These are phyloP conservation scores for Calonectria pteridis DNA, from an alignment of 2,329 filamentous ascomycete species.

Conservation along the genomic window DNA sequence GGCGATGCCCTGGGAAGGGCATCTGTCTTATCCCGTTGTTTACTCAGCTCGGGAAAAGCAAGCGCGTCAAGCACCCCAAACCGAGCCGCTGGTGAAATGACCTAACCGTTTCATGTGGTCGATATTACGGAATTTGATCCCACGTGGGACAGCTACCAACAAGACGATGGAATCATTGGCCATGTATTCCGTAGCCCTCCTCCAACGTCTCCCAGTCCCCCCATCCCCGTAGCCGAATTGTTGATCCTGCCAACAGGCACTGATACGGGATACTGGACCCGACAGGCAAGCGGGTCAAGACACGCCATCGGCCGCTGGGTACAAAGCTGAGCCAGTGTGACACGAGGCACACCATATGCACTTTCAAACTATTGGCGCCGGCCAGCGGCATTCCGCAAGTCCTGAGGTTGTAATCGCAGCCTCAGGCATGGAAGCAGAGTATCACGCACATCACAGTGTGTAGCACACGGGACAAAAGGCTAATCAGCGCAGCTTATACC, in stretches of 20 bases:
- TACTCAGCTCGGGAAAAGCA: background rate
- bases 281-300: background rate
- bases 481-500: background rate
- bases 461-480: background rate
- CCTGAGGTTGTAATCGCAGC: background rate
- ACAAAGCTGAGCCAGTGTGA: background rate
- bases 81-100: background rate
- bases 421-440: slow-evolving; percentile 8
- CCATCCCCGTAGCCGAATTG: background rate
- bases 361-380: slow-evolving; percentile 1
- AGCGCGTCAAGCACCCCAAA: background rate
- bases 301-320: background rate
- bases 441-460: slow-evolving; percentile 19
- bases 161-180: background rate
- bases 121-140: background rate
- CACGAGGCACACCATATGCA: background rate
- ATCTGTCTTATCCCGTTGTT: background rate
- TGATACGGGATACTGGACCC: background rate
- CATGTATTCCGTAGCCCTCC: background rate
- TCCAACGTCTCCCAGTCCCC: background rate
- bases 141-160: slow-evolving; percentile 6
- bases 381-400: background rate
- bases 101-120: slow-evolving; percentile 6
- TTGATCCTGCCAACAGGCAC: background rate
- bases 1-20: background rate